Evolutionary conservation across 371 early-diverging fungal species (phyloP), one percentile per base, ranked within the genome.

Genomic region (Lichtheimia ramosa): DNA sequence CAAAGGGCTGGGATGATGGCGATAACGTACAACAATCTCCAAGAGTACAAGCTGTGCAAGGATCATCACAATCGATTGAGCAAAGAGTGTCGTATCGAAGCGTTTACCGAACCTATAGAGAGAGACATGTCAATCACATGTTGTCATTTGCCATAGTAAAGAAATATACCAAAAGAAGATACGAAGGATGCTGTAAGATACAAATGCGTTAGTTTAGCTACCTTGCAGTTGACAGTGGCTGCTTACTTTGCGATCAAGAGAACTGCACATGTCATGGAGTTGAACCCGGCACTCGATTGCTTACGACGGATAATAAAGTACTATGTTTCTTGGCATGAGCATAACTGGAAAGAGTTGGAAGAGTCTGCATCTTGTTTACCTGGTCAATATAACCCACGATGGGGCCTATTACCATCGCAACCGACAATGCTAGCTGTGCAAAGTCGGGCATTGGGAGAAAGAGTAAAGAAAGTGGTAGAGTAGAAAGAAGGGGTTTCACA

Each of bases 11-110:
- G 64, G 62, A 20, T 61, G 57, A 27, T 62, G 63, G 5, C 71
- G 66, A 42, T 71, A 63, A 5, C 64, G 64, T 16, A 79, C 64
- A 3, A 78, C 77, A 14, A 81, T 64, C 51, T 86, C 71, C 7
- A 86, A 64, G 13, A 88, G 56, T 4, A 77, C 57, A 16, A 87
- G 56, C 49, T 85, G 85, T 0, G 83, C 79, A 10, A 72, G 34
- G 12, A 86, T 77, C 88, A 88, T 88, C 16, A 83, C 63, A 58
- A 88, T 78, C 12, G 86, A 86, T 56, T 88, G 88, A 27, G 73
- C 76, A 6, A 88, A 53, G 16, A 85, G 65, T 2, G 83, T 82
- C 2, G 46, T 64, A 57, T 85, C 89, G 65, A 88, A 88, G 58
- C 84, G 71, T 62, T 77, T 74, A 13, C 83, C 82, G 24, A 82